Percentiles rank a stretch among this genome's conserved stretches.
Evolutionary conservation across 1,284 basidiomycete genomes (phyloP).

Genomic region (Hypsizygus ulmarius): DNA sequence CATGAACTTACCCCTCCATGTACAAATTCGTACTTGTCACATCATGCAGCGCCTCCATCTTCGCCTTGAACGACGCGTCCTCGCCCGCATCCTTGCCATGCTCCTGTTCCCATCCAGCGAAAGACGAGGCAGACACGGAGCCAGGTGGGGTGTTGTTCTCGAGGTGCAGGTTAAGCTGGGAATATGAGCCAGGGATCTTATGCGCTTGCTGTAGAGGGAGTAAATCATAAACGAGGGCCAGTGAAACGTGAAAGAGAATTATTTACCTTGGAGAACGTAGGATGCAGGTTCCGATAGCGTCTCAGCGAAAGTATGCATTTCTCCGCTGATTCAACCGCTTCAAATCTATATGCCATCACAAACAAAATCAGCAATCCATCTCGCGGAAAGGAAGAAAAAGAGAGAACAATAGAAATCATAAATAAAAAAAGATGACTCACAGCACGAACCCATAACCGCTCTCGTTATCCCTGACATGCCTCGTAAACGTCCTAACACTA

Average conservation of each 20-base stretch:
- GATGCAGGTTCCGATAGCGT: constrained; percentile 69
- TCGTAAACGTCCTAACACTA: constrained; percentile 63
- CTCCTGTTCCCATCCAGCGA: constrained; percentile 24
- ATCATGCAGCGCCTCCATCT: constrained; percentile 69
- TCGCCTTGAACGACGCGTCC: constrained; percentile 59
- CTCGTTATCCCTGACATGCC: constrained; percentile 56
- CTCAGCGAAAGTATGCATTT: constrained; percentile 65
- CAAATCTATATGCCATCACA: constrained; percentile 45
- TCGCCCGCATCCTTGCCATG: constrained; percentile 26
- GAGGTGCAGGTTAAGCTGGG: constrained; percentile 25
- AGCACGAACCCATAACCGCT: constrained; percentile 81
- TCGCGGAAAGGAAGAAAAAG: constrained; percentile 4
- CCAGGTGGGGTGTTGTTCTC: not conserved
- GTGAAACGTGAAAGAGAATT: not conserved
- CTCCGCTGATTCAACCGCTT: constrained; percentile 59
- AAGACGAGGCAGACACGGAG: constrained; percentile 14
- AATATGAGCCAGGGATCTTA: constrained; percentile 69
- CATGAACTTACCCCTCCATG: constrained; percentile 57
- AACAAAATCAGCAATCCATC: constrained; percentile 9
- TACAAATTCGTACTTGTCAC: constrained; percentile 66
- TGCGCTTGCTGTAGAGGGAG: constrained; percentile 57
- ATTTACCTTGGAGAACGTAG: constrained; percentile 59
- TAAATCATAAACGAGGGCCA: not conserved
- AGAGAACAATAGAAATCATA: not conserved
- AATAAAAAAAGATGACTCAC: constrained; percentile 39